phyloP scores from a whole-genome alignment of 2,329 filamentous ascomycete genomes.

The Exophiala alcalophila region DNA sequence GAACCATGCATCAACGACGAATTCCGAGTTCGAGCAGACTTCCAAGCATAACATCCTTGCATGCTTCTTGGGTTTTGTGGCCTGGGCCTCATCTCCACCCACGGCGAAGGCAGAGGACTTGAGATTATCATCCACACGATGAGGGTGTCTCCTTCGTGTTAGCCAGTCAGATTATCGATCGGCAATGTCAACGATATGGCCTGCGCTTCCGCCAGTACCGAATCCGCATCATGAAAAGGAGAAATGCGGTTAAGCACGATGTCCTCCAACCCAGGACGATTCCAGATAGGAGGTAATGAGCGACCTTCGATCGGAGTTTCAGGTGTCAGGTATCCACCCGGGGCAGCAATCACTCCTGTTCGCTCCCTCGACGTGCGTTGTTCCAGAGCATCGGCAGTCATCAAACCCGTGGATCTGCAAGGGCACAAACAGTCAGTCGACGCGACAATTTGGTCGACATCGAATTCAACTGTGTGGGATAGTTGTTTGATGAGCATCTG shows the following conservation, averaged over 20 bases:
- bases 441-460: constrained; percentile 25
- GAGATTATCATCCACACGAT: no score
- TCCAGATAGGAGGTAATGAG: constrained; percentile 12
- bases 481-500: constrained; percentile 26
- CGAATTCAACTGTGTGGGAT: constrained; percentile 28
- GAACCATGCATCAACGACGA: no score
- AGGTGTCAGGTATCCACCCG: constrained; percentile 13
- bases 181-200: constrained; percentile 15
- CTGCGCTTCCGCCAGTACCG: constrained; percentile 17
- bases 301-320: constrained; percentile 13
- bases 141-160: no score
- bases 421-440: constrained; percentile 17
- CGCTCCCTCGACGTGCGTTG: constrained; percentile 7
- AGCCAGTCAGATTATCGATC: constrained; percentile 15
- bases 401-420: constrained; percentile 5
- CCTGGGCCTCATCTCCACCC: no score
- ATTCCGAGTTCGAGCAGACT: no score
- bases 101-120: no score
- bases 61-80: no score
- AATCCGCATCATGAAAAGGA: constrained; percentile 15
- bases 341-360: not conserved
- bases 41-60: no score
- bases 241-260: constrained; percentile 7
- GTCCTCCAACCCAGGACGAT: constrained; percentile 7
- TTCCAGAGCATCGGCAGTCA: constrained; percentile 8